These are phyloP conservation scores for Pestalotiopsis sp. DNA, from an alignment of 2,329 filamentous ascomycete genomes.

Conservation along the genomic window DNA sequence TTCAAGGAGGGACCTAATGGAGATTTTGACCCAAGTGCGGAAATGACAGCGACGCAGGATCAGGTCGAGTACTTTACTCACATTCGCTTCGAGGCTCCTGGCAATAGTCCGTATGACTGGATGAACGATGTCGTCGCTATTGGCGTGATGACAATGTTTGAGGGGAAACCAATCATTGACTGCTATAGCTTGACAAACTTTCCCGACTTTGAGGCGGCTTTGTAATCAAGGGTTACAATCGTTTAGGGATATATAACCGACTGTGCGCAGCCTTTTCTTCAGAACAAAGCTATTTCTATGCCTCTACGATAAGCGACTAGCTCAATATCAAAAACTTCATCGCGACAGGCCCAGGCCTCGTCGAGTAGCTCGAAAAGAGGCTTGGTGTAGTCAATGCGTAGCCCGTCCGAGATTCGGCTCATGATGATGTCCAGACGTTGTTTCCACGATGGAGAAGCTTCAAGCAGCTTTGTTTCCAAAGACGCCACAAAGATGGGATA, in stretches of 20 bases:
- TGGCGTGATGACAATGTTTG: conserved; percentile 24
- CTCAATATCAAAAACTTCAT: conserved; percentile 11
- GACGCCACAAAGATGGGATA: background rate
- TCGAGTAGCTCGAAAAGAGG: background rate
- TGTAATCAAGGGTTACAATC: background rate
- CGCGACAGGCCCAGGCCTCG: background rate
- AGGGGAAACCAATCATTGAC: conserved; percentile 24
- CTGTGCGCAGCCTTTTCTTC: background rate
- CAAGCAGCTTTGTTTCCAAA: background rate
- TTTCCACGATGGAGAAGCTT: background rate
- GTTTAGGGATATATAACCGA: too few relatives aligned
- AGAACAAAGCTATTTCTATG: conserved; percentile 8
- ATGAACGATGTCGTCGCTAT: conserved; percentile 24
- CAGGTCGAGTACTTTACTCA: conserved; percentile 27
- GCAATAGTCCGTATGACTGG: conserved; percentile 22
- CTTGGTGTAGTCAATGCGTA: background rate
- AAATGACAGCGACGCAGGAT: conserved; percentile 19
- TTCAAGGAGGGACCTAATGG: background rate
- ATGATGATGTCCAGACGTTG: background rate
- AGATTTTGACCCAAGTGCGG: background rate
- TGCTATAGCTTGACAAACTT: conserved; percentile 28
- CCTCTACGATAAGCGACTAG: background rate
- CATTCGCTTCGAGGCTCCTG: conserved; percentile 23
- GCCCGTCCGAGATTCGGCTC: background rate
- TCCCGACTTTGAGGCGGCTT: conserved; percentile 7